Evolutionary conservation across 768 basidiomycete genomes (phyloP), one percentile per base, ranked within the genome.

Genomic region (Mycena leptocephala): DNA sequence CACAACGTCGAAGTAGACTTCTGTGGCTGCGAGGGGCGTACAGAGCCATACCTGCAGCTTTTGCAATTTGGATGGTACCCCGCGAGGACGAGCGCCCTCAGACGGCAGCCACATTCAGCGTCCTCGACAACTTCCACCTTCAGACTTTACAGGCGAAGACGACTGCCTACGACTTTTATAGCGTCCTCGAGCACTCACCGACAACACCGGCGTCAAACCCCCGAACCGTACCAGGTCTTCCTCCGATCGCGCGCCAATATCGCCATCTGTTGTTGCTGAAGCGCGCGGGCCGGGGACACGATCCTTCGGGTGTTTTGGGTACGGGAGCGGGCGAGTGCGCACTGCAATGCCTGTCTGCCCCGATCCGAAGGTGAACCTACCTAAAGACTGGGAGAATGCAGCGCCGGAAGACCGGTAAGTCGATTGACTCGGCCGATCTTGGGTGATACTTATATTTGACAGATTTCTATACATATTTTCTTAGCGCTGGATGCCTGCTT

Each of bases 21-120:
- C 59, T 73, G 72, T 18, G 76, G 72, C 2, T 87, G 86, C 72
- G 74, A 77, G 43, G 43, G 5, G 16, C 5, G 35, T 63, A 77
- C 0, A 51, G 0, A 8, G 32, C 81, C 71, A 8, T 68, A 73
- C 10, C 64, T 79, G 5, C 86, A 86, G 76, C 78, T 87, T 13
- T 80, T 86, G 26, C 81, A 78, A 0, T 56, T 39, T 43, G 69
- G 82, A 11, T 80, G 79, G 63, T 86, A 81, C 70, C 87, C 86
- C 1, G 84, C 86, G 0, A 88, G 84, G 58, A 75, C 5, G 30
- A 63, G 0, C 35, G 78, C 4, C 87, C 86, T 9, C 67, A 77
- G n/a, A 85, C 85, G 2, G 79, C 78, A 0, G 75, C 76, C 3
- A 85, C 85, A 0, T 80, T 84, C 28, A 51, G 58, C 1, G 51